Base-by-base conservation (phyloP, 2,329 filamentous ascomycete species). In the Didymella sp. region DNA sequence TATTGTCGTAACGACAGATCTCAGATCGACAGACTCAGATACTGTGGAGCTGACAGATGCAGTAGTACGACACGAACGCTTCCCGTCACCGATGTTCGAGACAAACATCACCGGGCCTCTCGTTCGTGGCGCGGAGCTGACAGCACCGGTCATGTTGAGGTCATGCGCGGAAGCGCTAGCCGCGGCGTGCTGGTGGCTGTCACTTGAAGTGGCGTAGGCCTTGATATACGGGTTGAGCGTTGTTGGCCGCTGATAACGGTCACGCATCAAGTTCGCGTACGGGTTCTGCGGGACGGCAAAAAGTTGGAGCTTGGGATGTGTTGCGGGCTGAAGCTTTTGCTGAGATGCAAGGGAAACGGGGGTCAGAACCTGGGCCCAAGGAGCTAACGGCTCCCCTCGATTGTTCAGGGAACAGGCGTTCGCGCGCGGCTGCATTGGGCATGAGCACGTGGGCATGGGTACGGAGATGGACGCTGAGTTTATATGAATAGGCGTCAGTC, bases 1-100 rank as follows among this genome's bases (percentile, higher is more conserved):
- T 47, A 51, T 56, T 56, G 42, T 38, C 24, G 54, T 48, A 51
- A 51, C 54, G 15, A 51, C 22, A 28, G 48, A 56, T 51, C 54
- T 51, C 19, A 42, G 41, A 47, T 51, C 47, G 25, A 24, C 27
- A 13, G 25, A 4, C 24, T 22, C 4, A 33, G 19, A 33, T 24
- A 6, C 19, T 31, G 11, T n/a, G 27, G 7, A 7, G 17, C 30
- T 41, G 28, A 35, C 42, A 15, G 4, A 46, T 47, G 6, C 11
- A 41, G 41, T 51, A 42, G 41, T 51, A 46, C 46, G 28, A 21
- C 40, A 50, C 40, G 46, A 50, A 42, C 6, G 25, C 40, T 30
- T 28, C 19, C 40, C 40, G 19, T 33, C 22, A 15, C 38, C 15
- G 28, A 35, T 41, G 6, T 4, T 22, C 21, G n/a, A 41, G 38